These are phyloP conservation scores for Myriosclerotinia duriaeana DNA, from an alignment of 2,329 filamentous ascomycete species.

Conservation along the genomic window DNA sequence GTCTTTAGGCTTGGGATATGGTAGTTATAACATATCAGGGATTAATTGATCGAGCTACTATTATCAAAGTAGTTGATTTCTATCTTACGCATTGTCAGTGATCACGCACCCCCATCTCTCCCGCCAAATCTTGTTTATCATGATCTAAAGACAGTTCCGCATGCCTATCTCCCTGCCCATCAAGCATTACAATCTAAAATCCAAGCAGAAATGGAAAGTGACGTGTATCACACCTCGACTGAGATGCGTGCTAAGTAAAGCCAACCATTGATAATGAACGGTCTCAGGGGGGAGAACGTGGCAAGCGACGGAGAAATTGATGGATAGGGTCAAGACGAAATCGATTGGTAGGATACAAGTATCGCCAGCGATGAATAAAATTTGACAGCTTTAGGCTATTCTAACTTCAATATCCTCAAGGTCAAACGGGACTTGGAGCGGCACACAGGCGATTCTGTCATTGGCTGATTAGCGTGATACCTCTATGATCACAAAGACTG, in stretches of 20 bases:
- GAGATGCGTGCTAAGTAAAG: background rate
- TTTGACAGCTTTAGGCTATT: constrained; percentile 3
- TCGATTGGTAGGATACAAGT: background rate
- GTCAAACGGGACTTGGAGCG: background rate
- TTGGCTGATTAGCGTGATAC: background rate
- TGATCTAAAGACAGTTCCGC: background rate
- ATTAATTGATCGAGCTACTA: background rate
- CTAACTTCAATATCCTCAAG: background rate
- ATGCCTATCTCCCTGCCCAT: constrained; percentile 19
- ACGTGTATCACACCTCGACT: background rate
- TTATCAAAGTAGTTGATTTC: constrained; percentile 4
- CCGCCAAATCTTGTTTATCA: no score
- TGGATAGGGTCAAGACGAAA: constrained; percentile 17
- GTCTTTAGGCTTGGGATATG: constrained; percentile 13
- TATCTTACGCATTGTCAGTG: constrained; percentile 22
- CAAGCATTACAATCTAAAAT: constrained; percentile 13
- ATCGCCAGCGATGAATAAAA: background rate
- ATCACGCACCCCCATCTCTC: background rate
- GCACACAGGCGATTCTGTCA: background rate
- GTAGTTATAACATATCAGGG: no score
- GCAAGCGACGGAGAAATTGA: constrained; percentile 18
- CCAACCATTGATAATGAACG: constrained; percentile 12
- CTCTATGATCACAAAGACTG: background rate
- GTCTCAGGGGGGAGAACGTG: constrained; percentile 19
- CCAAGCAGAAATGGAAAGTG: constrained; percentile 15